A percentile compares a stretch with the other conserved stretches of the same genome.
These are phyloP conservation scores for Drosera capensis DNA, from an alignment of 148 eudicot genomes.

Conservation along the genomic window DNA sequence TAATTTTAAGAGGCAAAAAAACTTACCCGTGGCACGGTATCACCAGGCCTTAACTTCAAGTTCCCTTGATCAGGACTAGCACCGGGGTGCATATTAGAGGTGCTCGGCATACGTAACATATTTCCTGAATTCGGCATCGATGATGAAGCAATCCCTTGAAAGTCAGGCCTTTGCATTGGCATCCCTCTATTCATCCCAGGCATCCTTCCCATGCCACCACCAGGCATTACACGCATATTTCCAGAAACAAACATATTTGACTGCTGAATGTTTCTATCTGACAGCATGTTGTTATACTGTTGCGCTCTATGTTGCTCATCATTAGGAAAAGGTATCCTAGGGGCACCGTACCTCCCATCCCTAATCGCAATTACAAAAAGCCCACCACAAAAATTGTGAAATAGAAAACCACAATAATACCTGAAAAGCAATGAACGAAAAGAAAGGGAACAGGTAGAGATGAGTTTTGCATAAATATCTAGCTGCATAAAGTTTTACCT, in stretches of 20 bases:
- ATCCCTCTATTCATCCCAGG: conserved; percentile 42
- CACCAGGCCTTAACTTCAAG: conserved; percentile 51
- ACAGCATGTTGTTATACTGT: conserved; percentile 41
- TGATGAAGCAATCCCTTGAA: conserved; percentile 47
- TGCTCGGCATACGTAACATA: conserved; percentile 23
- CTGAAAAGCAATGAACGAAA: too few species aligned
- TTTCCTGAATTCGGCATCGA: conserved; percentile 46
- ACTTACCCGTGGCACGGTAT: conserved; percentile 55
- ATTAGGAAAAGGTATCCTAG: conserved; percentile 38
- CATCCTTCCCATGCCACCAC: conserved; percentile 46
- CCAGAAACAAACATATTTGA: conserved; percentile 39
- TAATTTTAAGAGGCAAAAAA: background rate
- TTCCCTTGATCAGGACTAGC: conserved; percentile 48
- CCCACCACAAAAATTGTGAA: too few species aligned
- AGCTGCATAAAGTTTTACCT: conserved; percentile 29
- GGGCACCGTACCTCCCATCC: conserved; percentile 50
- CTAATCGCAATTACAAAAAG: too few species aligned
- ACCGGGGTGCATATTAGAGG: conserved; percentile 45
- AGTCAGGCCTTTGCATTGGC: conserved; percentile 52
- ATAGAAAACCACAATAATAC: too few species aligned
- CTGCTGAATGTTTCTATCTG: conserved; percentile 54
- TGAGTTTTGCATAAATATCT: background rate
- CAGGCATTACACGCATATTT: conserved; percentile 46
- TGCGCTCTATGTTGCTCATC: conserved; percentile 76
- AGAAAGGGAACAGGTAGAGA: too few species aligned